Evolutionary conservation across 1,284 basidiomycete genomes (phyloP).

Genomic region (Fistulina hepatica): DNA sequence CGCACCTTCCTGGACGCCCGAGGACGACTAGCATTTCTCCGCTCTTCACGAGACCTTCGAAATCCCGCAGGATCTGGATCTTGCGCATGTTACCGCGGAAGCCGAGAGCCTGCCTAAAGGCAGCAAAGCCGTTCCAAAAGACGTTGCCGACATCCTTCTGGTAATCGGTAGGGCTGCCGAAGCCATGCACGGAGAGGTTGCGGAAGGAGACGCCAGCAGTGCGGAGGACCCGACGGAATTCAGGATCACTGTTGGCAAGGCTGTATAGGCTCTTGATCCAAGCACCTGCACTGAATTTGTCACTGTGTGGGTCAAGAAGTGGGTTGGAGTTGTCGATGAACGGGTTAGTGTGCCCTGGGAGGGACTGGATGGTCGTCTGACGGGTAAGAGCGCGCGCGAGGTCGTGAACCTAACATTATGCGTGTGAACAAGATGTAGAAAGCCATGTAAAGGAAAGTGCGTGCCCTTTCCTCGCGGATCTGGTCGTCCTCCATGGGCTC

Average conservation of each 20-base stretch:
- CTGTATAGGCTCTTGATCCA: constrained; percentile 27
- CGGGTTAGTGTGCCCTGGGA: constrained; percentile 9
- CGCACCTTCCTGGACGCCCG: constrained; percentile 33
- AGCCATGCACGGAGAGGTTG: constrained; percentile 34
- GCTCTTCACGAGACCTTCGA: constrained; percentile 24
- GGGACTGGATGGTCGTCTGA: constrained; percentile 1
- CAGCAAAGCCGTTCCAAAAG: constrained; percentile 22
- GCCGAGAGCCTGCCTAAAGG: constrained; percentile 20
- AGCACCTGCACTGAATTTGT: constrained; percentile 27
- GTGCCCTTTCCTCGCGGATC: too few relatives aligned
- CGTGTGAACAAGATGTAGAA: too few relatives aligned
- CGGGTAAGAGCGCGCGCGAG: neutral
- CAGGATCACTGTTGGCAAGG: constrained; percentile 20
- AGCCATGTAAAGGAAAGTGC: too few relatives aligned
- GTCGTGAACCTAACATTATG: constrained; percentile 1
- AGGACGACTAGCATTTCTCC: constrained; percentile 47
- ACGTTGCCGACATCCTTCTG: constrained; percentile 36
- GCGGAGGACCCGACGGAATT: constrained; percentile 20
- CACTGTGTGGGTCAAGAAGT: constrained; percentile 28
- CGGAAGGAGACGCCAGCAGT: constrained; percentile 32
- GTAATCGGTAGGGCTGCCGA: constrained; percentile 32
- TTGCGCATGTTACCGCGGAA: constrained; percentile 26
- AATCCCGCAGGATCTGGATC: constrained; percentile 33
- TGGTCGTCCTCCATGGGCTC: too few relatives aligned
- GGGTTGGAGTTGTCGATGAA: constrained; percentile 10